phyloP scores from a whole-genome alignment of 805 yeast genomes.

The Millerozyma miso region DNA sequence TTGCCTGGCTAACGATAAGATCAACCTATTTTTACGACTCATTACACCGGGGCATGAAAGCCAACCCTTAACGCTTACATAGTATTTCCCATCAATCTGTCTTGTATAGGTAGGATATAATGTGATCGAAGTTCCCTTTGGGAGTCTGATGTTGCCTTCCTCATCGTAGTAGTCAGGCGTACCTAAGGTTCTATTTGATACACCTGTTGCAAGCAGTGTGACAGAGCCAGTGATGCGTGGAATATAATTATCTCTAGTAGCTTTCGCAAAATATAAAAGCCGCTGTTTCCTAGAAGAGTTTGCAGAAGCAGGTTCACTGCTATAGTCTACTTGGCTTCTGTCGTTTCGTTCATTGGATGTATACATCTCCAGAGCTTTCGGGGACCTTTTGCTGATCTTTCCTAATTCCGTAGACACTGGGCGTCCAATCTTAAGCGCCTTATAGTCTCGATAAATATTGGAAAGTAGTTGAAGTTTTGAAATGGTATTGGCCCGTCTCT shows the following conservation, averaged over 20 bases:
- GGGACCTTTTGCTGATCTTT: not conserved
- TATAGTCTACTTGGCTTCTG: not conserved
- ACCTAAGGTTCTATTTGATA: slow-evolving; percentile 28
- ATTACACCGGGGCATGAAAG: slow-evolving; percentile 65
- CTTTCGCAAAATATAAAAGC: slow-evolving; percentile 46
- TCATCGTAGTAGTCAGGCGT: slow-evolving; percentile 24
- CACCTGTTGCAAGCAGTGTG: slow-evolving; percentile 46
- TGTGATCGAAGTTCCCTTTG: slow-evolving; percentile 56
- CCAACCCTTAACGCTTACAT: slow-evolving; percentile 68
- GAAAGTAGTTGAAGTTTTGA: slow-evolving; percentile 22
- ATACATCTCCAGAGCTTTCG: not conserved
- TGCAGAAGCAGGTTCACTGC: not conserved
- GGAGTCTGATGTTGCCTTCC: slow-evolving; percentile 32
- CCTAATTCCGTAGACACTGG: slow-evolving; percentile 10
- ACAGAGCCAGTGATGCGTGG: slow-evolving; percentile 48
- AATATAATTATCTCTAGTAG: slow-evolving; percentile 55
- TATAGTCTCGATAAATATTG: slow-evolving; percentile 31
- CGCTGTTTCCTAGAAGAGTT: slow-evolving; percentile 38
- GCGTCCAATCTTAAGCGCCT: slow-evolving; percentile 16
- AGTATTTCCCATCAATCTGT: slow-evolving; percentile 21
- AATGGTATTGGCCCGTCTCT: not conserved
- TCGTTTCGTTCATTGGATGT: not conserved
- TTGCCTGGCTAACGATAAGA: slow-evolving; percentile 67
- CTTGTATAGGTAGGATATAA: slow-evolving; percentile 41
- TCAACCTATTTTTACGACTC: slow-evolving; percentile 65